A percentile compares a stretch with the other conserved stretches of the same genome.
phyloP scores from a whole-genome alignment of 805 yeast genomes.

The Maudiozyma saulgeensis region DNA sequence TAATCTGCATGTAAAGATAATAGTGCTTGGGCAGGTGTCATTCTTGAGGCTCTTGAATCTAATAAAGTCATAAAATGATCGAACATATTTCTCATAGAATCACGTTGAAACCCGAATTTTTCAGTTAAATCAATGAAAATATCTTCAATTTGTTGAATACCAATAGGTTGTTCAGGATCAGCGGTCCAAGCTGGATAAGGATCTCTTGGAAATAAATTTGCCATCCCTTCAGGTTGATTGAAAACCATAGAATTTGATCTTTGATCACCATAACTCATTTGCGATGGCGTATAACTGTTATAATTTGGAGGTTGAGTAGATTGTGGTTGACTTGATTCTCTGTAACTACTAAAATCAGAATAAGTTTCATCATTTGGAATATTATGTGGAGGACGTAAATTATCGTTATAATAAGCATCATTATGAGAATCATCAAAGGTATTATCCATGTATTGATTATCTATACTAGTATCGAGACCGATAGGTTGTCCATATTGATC shows the following conservation, averaged over 20 bases:
- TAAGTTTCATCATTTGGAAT: conserved; percentile 37
- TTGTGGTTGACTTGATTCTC: conserved; percentile 22
- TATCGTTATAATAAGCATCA: conserved; percentile 7
- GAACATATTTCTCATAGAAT: conserved; percentile 84
- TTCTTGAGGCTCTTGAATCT: conserved; percentile 77
- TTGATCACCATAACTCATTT: conserved; percentile 71
- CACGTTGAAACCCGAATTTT: conserved; percentile 83
- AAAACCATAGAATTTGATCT: conserved; percentile 44
- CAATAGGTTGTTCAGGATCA: conserved; percentile 79
- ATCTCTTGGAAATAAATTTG: conserved; percentile 52
- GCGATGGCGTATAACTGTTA: conserved; percentile 58
- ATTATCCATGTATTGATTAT: conserved; percentile 1
- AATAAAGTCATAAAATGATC: conserved; percentile 77
- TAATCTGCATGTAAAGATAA: conserved; percentile 76
- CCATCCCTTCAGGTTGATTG: neutral
- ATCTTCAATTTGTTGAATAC: conserved; percentile 77
- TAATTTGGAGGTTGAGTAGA: conserved; percentile 36
- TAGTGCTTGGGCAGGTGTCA: conserved; percentile 80
- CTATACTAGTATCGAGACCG: conserved; percentile 20
- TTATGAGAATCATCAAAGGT: conserved; percentile 7
- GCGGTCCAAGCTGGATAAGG: conserved; percentile 99
- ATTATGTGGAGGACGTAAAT: neutral
- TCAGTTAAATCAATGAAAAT: conserved; percentile 74
- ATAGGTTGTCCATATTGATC: conserved; percentile 34
- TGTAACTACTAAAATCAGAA: conserved; percentile 55